A percentile compares a stretch with the other conserved stretches of the same genome.
These are phyloP conservation scores for Coniochaeta ligniaria DNA, from an alignment of 2,329 filamentous ascomycete genomes.

Conservation along the genomic window DNA sequence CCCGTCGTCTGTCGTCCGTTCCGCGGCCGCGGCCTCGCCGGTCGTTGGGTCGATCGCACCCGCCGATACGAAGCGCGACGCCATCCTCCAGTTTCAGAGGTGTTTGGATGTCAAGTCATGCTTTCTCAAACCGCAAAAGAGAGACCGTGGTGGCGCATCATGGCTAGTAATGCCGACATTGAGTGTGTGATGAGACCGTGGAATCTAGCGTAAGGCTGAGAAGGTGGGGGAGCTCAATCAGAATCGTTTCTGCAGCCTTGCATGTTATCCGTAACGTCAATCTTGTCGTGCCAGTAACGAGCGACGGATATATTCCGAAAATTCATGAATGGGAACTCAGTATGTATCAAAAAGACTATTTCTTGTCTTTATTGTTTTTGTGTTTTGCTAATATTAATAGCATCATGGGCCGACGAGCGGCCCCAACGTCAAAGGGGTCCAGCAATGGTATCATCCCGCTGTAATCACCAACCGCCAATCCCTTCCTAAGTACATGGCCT, in stretches of 20 bases:
- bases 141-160: constrained; percentile 11
- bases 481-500: not conserved
- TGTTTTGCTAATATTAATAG: not conserved
- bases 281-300: too few species aligned
- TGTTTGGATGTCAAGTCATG: not conserved
- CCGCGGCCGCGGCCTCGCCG: constrained; percentile 15
- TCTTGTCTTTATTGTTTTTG: not conserved
- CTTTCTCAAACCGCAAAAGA: not conserved
- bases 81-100: constrained; percentile 26
- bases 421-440: not conserved
- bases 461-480: not conserved
- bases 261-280: not conserved
- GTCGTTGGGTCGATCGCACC: constrained; percentile 39
- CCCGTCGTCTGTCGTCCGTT: not conserved
- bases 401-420: not conserved
- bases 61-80: constrained; percentile 48
- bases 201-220: not conserved
- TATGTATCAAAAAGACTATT: not conserved
- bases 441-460: not conserved
- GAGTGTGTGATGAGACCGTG: not conserved
- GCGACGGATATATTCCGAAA: too few species aligned
- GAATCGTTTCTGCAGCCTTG: not conserved
- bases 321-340: not conserved
- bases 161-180: constrained; percentile 14
- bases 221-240: not conserved